Base-by-base conservation (phyloP, 2,329 filamentous ascomycete species). In the Chrysosporium queenslandicum region DNA sequence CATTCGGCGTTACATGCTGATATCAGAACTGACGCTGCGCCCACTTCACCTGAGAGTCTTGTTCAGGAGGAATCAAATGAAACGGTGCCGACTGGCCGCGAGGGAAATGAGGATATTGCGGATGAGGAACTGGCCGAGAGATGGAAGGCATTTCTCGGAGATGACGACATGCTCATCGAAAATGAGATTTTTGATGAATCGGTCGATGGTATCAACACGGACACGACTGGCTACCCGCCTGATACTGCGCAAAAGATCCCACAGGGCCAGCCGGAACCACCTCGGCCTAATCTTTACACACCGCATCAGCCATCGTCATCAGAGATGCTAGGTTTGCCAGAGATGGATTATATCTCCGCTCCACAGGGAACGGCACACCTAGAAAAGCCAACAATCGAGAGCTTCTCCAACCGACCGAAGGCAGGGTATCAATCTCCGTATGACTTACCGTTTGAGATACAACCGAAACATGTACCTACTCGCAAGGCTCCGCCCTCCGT, bases 361-460 rank as follows among this genome's bases (percentile, higher is more conserved):
- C 14, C 34, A 7, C 27, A n/a, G 14, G 46, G 7, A 45, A n/a
- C 3, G 34, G 21, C 16, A 14, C 42, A 21, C 23, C 37, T 29
- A 46, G 37, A 16, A 46, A 43, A 40, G 2, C 2, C 25, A 29
- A 21, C 25, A 2, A 37, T 52, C 0, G 82, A 94, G 65, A 97
- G 91, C 68, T 98, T 95, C 68, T 87, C 80, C 4, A 85, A 91
- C 67, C 94, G 94, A 67, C 74, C 87, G 2, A 97, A 94, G 69
- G 87, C 87, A 52, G 90, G 91, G 6, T 98, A 98, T 66, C 79
- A 85, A 46, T 97, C 91, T 18, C 92, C 92, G 0, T 98, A 96
- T 62, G 94, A 98, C 70, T 75, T 98, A 18, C 92, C 92, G 3
- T 87, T 92, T 69, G 91, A 96, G 51, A 78, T 98, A 27, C 66